Evolutionary conservation across 2,329 filamentous ascomycete species (phyloP), one percentile per base, ranked within the genome.

Genomic region (Penicillium sp.): DNA sequence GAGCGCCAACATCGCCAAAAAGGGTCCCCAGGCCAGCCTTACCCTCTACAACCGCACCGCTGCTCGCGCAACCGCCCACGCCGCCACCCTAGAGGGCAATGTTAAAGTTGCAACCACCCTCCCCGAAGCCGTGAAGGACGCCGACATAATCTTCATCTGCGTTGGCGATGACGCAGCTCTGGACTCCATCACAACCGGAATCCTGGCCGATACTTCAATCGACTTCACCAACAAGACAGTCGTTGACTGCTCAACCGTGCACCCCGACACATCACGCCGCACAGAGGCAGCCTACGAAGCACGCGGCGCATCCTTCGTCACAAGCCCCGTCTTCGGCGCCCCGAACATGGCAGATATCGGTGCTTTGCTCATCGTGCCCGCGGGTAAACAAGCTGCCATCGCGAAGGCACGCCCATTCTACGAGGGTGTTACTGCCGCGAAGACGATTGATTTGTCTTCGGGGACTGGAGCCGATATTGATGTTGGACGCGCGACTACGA

Each of bases 181-280:
- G 44, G 82, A 85, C 56, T 77, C 82, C 4, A 84, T 86, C 21
- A 82, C 91, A 58, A 74, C 81, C 43, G 71, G 80, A 3, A 83
- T 88, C 29, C 76, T 91, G 3, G 44, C 63, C 3, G 61, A 67
- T 22, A 14, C 59, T 6, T 67, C 82, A 48, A 69, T 76, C 19
- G 77, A 85, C 56, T 76, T 90, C 19, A 80, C 80, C 27, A 87
- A 85, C 59, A 96, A 96, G 77, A 79, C 95, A 16, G 87, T 96
- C 64, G 83, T 96, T 31, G 92, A 96, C 70, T 93, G 89, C 81
- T 95, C 90, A 3, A 96, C 92, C 26, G 85, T 96, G 35, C 90
- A 95, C 73, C 92, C 93, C 0, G 88, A 93, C 54, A 91, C 90
- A 4, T 90, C 90, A 1, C 84, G 90, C 59, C 80, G 80, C 26